Evolutionary conservation across 2,329 filamentous ascomycete genomes (phyloP), one percentile per base, ranked within the genome.

Genomic region (Dendrostoma leiphaemia): DNA sequence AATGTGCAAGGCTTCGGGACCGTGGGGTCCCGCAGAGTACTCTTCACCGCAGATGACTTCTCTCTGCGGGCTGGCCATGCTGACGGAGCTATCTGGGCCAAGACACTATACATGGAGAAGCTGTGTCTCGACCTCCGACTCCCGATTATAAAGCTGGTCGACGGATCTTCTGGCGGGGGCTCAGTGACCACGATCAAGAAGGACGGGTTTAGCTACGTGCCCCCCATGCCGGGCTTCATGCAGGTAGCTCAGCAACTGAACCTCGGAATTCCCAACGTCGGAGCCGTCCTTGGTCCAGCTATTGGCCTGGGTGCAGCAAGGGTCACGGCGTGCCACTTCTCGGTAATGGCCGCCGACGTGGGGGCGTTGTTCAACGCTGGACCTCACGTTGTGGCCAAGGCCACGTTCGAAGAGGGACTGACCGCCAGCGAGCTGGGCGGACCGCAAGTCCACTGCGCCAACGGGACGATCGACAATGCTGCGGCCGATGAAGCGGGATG

Each of bases 391-490:
- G 84, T 86, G 17, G 79, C 81, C 46, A 72, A 77, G 6, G 84
- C 84, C 1, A 87, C 83, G 0, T 86, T 85, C 59, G 83, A 86
- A 63, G 84, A 86, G 68, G 83, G 77, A 0, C 65, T 86, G 3
- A 77, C 72, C 4, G 79, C 84, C 45, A 75, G 75, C 12, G 81
- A 85, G 58, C 71, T 86, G 0, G 83, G 84, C 3, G 84, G 84
- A 0, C 81, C 83, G 0, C 69, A 68, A 19, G 78, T 86, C 65
- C 83, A 87, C 62, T 85, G 82, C 60, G 81, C 79, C 1, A 87
- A 87, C 55, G 84, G 84, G 0, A 87, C 83, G 0, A 85, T 86
- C 46, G 84, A 87, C 57, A 87, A 86, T 50, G 70, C 85, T 3
- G 83, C 83, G 0, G 71, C 74, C 4, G 77, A 83, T 56, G 83